A percentile compares a stretch with the other conserved stretches of the same genome.
Evolutionary conservation across 495 filamentous ascomycete genomes (phyloP).

Genomic region (Ascodesmis nigricans): DNA sequence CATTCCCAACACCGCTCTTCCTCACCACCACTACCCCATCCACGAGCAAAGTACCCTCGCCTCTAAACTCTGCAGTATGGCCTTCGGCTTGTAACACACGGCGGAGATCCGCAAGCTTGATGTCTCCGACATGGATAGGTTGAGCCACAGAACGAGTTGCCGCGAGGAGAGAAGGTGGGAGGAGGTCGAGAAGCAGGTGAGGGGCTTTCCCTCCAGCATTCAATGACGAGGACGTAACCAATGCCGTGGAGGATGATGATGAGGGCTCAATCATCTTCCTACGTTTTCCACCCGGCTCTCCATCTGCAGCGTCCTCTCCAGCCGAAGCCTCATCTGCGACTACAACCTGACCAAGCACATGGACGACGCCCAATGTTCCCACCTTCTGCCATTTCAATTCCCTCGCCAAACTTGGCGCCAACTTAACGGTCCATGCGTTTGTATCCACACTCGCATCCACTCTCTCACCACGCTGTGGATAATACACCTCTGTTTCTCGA

Average conservation of each 20-base stretch:
- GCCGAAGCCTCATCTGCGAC: constrained; percentile 12
- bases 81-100: constrained; percentile 61
- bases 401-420: constrained; percentile 60
- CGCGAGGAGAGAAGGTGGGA: constrained; percentile 54
- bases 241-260: constrained; percentile 1
- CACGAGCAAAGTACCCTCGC: constrained; percentile 77
- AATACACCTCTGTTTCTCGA: constrained; percentile 55
- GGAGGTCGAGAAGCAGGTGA: constrained; percentile 47
- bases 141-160: constrained; percentile 58
- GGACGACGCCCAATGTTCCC: constrained; percentile 61
- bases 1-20: constrained; percentile 58
- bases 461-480: constrained; percentile 43
- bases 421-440: constrained; percentile 86
- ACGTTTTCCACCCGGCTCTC: constrained; percentile 31
- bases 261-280: constrained; percentile 34
- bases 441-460: constrained; percentile 91
- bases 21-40: constrained; percentile 71
- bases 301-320: constrained; percentile 3
- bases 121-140: constrained; percentile 83
- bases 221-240: constrained; percentile 7
- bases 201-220: constrained; percentile 5
- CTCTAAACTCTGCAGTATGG: constrained; percentile 76
- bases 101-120: constrained; percentile 70
- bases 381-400: constrained; percentile 89
- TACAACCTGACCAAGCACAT: constrained; percentile 18